Base-by-base conservation (phyloP, 2,329 filamentous ascomycete genomes). In the Talaromyces sp. region DNA sequence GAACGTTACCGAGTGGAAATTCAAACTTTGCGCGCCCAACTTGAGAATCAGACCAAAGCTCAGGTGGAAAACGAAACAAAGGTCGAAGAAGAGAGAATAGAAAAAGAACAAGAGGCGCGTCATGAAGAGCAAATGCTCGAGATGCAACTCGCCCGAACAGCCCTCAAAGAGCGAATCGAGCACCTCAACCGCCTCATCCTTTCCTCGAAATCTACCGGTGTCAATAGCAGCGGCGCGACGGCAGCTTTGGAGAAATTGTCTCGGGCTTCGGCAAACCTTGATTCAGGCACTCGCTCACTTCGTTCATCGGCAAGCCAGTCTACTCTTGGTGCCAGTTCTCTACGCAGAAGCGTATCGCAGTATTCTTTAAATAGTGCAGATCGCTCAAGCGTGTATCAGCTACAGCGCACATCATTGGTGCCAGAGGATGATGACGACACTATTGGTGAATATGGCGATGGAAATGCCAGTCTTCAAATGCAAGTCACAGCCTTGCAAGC, bases 51-150 rank as follows among this genome's bases (percentile, higher is more conserved):
- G 72, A 87, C 87, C 52, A 92, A 89, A 72, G 79, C 77, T 27
- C 84, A 84, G 60, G 82, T 82, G 53, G 84, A 85, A 51, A 83
- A 84, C 53, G 85, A 88, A 57, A 62, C 80, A 26, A 85, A 83
- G 56, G 83, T 88, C 62, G 85, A 87, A 54, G 85, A 90, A 68
- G 86, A 90, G 66, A 90, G 94, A 69, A 84, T 87, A 66, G 86
- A 94, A 72, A 85, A 88, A 67, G 91, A 97, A 75, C 89, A 90
- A 8, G 88, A 92, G 66, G 85, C 91, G 66, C 86, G 92, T 43
- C 94, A 97, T 67, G 92, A 97, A 71, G 94, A 97, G 77, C 94
- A 99, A 74, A 93, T 99, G 84, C 82, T 99, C 58, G 94, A 99
- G 75, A 97, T 99, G 90, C 94, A 99, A 73, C 83, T 99, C 53